A percentile compares a stretch with the other conserved stretches of the same genome.
These are phyloP conservation scores for Phytophthora hybrid DNA, from an alignment of 352 stramenopile genomes.

Conservation along the genomic window DNA sequence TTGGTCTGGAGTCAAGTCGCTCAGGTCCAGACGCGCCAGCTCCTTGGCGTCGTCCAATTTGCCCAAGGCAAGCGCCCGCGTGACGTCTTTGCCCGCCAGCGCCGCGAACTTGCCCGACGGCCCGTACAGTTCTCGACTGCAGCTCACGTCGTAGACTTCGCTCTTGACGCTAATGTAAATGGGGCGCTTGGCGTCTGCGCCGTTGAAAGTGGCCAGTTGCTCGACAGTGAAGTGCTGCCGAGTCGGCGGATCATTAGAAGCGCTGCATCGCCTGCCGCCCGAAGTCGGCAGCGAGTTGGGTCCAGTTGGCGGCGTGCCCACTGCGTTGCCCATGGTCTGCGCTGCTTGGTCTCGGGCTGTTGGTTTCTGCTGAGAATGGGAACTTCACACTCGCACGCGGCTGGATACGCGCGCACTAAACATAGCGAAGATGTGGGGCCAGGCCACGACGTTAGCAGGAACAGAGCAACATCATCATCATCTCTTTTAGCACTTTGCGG, in stretches of 20 bases:
- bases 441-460: constrained; percentile 20
- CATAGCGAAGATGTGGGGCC: constrained; percentile 19
- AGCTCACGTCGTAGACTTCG: constrained; percentile 95
- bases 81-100: constrained; percentile 93
- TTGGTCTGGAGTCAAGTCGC: constrained; percentile 46
- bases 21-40: constrained; percentile 61
- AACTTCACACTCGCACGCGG: background rate
- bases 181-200: constrained; percentile 64
- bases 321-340: constrained; percentile 41
- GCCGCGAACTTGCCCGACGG: constrained; percentile 83
- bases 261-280: constrained; percentile 15
- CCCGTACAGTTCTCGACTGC: constrained; percentile 90
- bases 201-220: constrained; percentile 89
- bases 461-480: constrained; percentile 8
- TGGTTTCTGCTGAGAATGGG: constrained; percentile 18
- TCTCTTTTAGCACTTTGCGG: constrained; percentile 19
- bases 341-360: background rate
- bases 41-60: constrained; percentile 77
- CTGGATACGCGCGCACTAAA: constrained; percentile 33
- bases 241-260: constrained; percentile 8
- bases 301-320: constrained; percentile 37
- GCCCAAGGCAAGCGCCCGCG: constrained; percentile 88
- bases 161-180: constrained; percentile 93
- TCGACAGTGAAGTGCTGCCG: constrained; percentile 75
- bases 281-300: constrained; percentile 26